Percentiles rank a stretch among this genome's conserved stretches.
Evolutionary conservation across 805 yeast genomes (phyloP).

Genomic region (Yamadazyma scolyti): DNA sequence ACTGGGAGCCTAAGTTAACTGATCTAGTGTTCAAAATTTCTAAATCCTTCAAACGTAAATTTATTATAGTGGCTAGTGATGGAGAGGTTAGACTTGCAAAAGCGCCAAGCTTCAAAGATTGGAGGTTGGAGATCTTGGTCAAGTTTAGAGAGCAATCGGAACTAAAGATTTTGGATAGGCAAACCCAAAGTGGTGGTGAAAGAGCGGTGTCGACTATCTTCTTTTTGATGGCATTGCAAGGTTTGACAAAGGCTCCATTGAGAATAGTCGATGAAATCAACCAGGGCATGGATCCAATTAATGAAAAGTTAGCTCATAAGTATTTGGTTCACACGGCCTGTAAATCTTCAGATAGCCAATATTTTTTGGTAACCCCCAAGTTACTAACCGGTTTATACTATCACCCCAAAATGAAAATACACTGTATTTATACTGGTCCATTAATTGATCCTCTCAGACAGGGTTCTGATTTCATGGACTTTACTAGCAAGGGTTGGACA

Average conservation of each 20-base stretch:
- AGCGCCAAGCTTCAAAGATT: slow-evolving; percentile 56
- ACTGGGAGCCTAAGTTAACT: slow-evolving; percentile 65
- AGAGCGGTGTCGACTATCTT: slow-evolving; percentile 92
- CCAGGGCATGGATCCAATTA: slow-evolving; percentile 96
- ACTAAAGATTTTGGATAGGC: slow-evolving; percentile 72
- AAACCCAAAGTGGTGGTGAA: slow-evolving; percentile 96
- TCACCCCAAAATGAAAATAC: slow-evolving; percentile 76
- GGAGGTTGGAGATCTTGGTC: slow-evolving; percentile 83
- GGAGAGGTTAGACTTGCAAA: slow-evolving; percentile 72
- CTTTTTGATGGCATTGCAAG: slow-evolving; percentile 87
- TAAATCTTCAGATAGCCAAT: slow-evolving; percentile 58
- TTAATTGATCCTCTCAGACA: slow-evolving; percentile 17
- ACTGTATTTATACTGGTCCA: slow-evolving; percentile 61
- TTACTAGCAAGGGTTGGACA: slow-evolving; percentile 11
- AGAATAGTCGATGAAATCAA: slow-evolving; percentile 96
- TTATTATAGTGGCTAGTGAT: slow-evolving; percentile 74
- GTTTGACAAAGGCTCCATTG: slow-evolving; percentile 82
- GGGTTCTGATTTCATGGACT: slow-evolving; percentile 29
- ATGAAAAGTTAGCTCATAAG: slow-evolving; percentile 82
- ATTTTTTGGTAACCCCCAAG: slow-evolving; percentile 91
- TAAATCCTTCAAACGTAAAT: slow-evolving; percentile 58
- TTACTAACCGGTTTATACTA: slow-evolving; percentile 73
- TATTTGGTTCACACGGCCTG: slow-evolving; percentile 86
- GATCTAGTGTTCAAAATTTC: slow-evolving; percentile 55
- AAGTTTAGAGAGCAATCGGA: slow-evolving; percentile 77